These are phyloP conservation scores for Asclepias syriaca DNA, from an alignment of 257 asterid genomes.

Conservation along the genomic window DNA sequence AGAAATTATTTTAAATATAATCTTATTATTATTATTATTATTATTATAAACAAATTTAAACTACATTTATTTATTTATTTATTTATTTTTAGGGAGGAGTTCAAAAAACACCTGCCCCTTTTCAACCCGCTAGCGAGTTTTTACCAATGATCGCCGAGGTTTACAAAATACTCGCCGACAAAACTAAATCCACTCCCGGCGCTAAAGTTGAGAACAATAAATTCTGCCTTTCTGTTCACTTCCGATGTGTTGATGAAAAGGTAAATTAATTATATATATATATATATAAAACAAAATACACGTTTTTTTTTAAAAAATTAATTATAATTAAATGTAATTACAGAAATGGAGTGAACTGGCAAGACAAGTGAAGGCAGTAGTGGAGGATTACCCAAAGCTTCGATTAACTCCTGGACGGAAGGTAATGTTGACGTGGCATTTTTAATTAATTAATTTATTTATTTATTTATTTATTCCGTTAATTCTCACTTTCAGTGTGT, in stretches of 20 bases:
- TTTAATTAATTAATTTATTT: not conserved
- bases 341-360: slow-evolving; percentile 91
- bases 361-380: slow-evolving; percentile 58
- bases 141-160: slow-evolving; percentile 89
- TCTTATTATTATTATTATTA: too few relatives aligned
- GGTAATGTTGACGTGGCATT: slow-evolving; percentile 29
- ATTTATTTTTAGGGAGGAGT: slow-evolving; percentile 22
- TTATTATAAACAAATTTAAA: too few relatives aligned
- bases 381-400: slow-evolving; percentile 78
- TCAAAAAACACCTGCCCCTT: slow-evolving; percentile 38
- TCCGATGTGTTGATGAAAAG: slow-evolving; percentile 88
- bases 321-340: slow-evolving; percentile 7
- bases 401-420: slow-evolving; percentile 75
- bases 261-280: slow-evolving; percentile 26
- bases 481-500: slow-evolving; percentile 16
- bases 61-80: too few relatives aligned
- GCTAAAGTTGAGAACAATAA: slow-evolving; percentile 85
- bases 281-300: not conserved
- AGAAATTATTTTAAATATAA: slow-evolving; percentile 8
- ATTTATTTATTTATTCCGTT: not conserved
- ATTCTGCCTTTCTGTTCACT: slow-evolving; percentile 86
- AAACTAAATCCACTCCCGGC: slow-evolving; percentile 62
- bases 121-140: slow-evolving; percentile 82
- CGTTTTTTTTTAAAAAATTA: not conserved
- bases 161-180: slow-evolving; percentile 54